phyloP scores from a whole-genome alignment of 2,329 filamentous ascomycete species.

The Macrophomina tecta region DNA sequence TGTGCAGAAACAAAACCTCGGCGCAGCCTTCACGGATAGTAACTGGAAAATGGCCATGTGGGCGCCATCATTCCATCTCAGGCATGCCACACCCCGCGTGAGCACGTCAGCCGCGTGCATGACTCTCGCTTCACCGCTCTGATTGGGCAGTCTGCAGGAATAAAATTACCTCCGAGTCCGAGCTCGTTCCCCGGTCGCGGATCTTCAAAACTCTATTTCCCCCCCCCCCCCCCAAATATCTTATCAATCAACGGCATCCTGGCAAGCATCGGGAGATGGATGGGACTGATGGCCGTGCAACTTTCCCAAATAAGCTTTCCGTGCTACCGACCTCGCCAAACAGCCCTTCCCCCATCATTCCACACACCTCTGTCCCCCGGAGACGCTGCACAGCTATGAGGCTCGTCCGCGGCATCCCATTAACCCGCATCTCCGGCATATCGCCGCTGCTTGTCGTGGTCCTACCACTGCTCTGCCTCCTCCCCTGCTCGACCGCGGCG shows the following conservation, averaged over 20 bases:
- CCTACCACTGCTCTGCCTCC: neutral
- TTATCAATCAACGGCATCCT: constrained; percentile 19
- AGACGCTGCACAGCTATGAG: neutral
- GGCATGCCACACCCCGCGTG: neutral
- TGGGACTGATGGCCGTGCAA: constrained; percentile 12
- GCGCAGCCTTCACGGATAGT: too few relatives aligned
- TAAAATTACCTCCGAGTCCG: neutral
- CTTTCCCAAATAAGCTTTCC: neutral
- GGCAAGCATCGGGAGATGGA: neutral
- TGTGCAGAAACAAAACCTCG: too few relatives aligned
- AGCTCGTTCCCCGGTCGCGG: neutral
- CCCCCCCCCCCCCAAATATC: neutral
- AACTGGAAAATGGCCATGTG: too few relatives aligned
- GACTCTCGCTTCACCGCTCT: neutral
- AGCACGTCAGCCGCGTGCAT: neutral
- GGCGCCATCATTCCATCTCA: too few relatives aligned
- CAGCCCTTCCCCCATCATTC: neutral
- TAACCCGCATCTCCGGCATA: neutral
- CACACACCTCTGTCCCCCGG: neutral
- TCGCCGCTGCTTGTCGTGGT: neutral
- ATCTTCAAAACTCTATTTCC: neutral
- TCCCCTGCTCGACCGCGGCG: neutral
- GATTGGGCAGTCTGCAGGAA: constrained; percentile 11
- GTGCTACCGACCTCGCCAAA: neutral
- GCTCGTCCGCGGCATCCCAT: neutral